Evolutionary conservation across 1,284 basidiomycete species (phyloP).

Genomic region (Ceratobasidium sp.): DNA sequence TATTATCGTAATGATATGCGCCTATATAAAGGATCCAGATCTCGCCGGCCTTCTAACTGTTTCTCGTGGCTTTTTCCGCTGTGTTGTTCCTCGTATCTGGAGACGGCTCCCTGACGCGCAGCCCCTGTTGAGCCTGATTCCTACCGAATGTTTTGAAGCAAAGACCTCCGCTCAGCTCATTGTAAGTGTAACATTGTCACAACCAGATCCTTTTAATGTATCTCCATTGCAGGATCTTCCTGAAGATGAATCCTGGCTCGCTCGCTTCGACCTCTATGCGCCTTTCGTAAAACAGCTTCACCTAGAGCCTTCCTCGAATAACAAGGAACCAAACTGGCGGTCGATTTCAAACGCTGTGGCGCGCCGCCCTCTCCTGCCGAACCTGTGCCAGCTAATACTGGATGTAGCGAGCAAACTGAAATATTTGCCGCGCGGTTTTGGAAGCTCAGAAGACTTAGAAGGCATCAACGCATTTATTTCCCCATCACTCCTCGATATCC

Average conservation of each 20-base stretch:
- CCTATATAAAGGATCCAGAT: background rate
- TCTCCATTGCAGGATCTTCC: background rate
- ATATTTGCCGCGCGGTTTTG: background rate
- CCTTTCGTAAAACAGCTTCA: background rate
- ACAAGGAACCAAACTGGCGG: background rate
- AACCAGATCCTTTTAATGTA: background rate
- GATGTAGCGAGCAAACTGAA: background rate
- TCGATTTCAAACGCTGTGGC: background rate
- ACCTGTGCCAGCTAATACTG: background rate
- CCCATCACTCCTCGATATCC: background rate
- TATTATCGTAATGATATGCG: background rate
- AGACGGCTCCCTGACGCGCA: background rate
- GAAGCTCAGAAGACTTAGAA: background rate
- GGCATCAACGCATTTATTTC: background rate
- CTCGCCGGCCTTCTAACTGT: background rate
- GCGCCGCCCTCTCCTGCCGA: constrained; percentile 2
- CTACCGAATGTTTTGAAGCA: no score
- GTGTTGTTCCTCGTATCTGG: constrained; percentile 1
- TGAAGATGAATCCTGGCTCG: background rate
- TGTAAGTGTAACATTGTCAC: background rate
- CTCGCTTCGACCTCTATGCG: background rate
- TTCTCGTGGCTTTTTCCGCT: constrained; percentile 6
- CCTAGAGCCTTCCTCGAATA: background rate
- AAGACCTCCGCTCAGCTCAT: background rate
- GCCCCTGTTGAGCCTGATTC: background rate